These are phyloP conservation scores for Hypoxylon rickii DNA, from an alignment of 495 filamentous ascomycete species.

Conservation along the genomic window DNA sequence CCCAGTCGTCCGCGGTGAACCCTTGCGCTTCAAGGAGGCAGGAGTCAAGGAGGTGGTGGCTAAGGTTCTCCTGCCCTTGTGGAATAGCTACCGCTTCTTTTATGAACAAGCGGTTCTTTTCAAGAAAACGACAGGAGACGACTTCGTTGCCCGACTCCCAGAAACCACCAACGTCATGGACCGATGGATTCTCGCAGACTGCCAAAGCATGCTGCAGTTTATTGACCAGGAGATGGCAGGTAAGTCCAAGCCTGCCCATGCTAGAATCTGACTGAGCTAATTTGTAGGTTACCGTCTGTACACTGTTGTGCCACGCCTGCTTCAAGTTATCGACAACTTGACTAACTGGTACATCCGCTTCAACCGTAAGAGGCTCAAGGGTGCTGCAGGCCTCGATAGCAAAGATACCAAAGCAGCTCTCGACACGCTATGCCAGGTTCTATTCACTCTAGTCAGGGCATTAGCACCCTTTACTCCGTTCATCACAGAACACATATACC, in stretches of 20 bases:
- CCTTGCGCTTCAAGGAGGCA: slow-evolving; percentile 86
- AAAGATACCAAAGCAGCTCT: slow-evolving; percentile 84
- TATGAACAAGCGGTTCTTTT: slow-evolving; percentile 90
- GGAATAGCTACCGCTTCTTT: slow-evolving; percentile 99
- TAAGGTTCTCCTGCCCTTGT: slow-evolving; percentile 90
- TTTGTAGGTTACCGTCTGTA: slow-evolving; percentile 75
- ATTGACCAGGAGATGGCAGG: slow-evolving; percentile 94
- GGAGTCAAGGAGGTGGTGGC: slow-evolving; percentile 96
- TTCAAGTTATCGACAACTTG: slow-evolving; percentile 89
- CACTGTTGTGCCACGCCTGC: slow-evolving; percentile 88
- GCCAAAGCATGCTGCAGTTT: slow-evolving; percentile 89
- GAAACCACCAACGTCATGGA: slow-evolving; percentile 91
- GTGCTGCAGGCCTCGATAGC: slow-evolving; percentile 76
- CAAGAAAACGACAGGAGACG: slow-evolving; percentile 82
- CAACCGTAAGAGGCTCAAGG: slow-evolving; percentile 94
- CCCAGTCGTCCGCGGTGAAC: slow-evolving; percentile 91
- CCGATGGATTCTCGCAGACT: slow-evolving; percentile 91
- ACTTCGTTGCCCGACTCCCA: slow-evolving; percentile 77
- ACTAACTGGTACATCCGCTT: slow-evolving; percentile 99
- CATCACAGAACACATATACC: slow-evolving; percentile 92
- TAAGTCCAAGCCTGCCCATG: slow-evolving; percentile 37
- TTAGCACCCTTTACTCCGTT: slow-evolving; percentile 96
- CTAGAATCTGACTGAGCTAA: slow-evolving; percentile 3
- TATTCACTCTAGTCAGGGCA: slow-evolving; percentile 84
- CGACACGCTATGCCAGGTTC: slow-evolving; percentile 95